Conservation (phyloP, 768 basidiomycete genomes). For the Tylopilus plumbeoviolaceoides region DNA sequence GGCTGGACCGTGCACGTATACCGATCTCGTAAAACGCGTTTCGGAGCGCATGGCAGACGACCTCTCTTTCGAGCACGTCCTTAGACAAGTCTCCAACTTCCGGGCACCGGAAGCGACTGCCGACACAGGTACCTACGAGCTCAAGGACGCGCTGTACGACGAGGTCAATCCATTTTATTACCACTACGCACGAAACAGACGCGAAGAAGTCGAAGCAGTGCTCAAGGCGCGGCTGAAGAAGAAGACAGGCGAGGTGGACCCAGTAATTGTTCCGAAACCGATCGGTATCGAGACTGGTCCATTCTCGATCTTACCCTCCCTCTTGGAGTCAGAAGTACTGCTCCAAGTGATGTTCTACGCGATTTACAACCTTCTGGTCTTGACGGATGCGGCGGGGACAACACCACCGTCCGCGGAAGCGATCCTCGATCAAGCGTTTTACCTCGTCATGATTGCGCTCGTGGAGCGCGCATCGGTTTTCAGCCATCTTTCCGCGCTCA, state of each 20-base stretch:
- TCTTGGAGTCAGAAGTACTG: constrained; percentile 68
- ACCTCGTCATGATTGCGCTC: constrained; percentile 81
- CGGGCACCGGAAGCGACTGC: constrained; percentile 71
- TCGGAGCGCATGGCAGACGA: constrained; percentile 88
- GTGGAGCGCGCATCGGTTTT: constrained; percentile 67
- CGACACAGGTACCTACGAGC: constrained; percentile 84
- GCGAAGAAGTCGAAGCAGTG: constrained; percentile 84
- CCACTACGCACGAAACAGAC: constrained; percentile 90
- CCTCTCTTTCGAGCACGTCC: constrained; percentile 71
- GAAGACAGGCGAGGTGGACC: constrained; percentile 54
- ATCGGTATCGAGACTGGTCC: constrained; percentile 64
- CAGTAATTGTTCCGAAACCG: constrained; percentile 72
- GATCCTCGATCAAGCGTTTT: constrained; percentile 83
- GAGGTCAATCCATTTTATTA: constrained; percentile 96
- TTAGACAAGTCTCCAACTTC: constrained; percentile 79
- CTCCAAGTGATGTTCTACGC: constrained; percentile 83
- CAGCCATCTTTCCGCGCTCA: constrained; percentile 50
- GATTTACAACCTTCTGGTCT: constrained; percentile 65
- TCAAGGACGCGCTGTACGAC: constrained; percentile 76
- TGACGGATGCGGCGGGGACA: constrained; percentile 55
- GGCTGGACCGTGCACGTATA: constrained; percentile 82
- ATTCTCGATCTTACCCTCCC: constrained; percentile 58
- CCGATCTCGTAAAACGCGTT: constrained; percentile 86
- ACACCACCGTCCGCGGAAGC: constrained; percentile 80
- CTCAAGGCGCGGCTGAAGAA: constrained; percentile 66